Percentiles rank a stretch among this genome's conserved stretches.
phyloP scores from a whole-genome alignment of 2,329 filamentous ascomycete species.

The Penicillium sp. region DNA sequence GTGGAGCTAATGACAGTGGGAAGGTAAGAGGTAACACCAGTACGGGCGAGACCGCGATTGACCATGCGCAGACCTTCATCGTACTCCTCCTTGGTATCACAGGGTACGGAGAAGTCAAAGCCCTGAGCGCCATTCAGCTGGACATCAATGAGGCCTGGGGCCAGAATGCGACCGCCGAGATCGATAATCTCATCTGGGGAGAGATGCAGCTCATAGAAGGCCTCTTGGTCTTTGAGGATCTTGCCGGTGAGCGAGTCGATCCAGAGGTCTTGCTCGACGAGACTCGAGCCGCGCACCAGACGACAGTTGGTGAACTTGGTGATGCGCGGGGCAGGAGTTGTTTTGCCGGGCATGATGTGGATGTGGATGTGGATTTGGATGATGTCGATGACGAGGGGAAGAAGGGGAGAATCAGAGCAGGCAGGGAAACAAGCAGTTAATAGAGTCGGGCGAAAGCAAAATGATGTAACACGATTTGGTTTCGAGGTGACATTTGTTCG shows the following conservation, averaged over 20 bases:
- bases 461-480: conserved; percentile 8
- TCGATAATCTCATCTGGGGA: conserved; percentile 75
- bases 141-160: conserved; percentile 85
- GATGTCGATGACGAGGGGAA: not conserved
- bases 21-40: conserved; percentile 85
- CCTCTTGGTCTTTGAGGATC: conserved; percentile 71
- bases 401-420: not conserved
- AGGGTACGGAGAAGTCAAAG: conserved; percentile 87
- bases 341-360: conserved; percentile 41
- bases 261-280: conserved; percentile 84
- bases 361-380: not conserved
- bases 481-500: no score
- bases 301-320: conserved; percentile 91
- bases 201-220: conserved; percentile 54
- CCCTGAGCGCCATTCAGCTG: conserved; percentile 92
- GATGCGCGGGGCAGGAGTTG: conserved; percentile 55
- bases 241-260: conserved; percentile 80
- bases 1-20: conserved; percentile 78
- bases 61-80: conserved; percentile 72
- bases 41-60: conserved; percentile 72
- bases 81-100: conserved; percentile 68
- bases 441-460: not conserved
- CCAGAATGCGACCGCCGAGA: conserved; percentile 79
- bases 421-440: not conserved
- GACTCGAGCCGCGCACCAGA: conserved; percentile 67